Evolutionary conservation across 345 rosid genomes (phyloP).

Genomic region (Eucalyptus viminalis): DNA sequence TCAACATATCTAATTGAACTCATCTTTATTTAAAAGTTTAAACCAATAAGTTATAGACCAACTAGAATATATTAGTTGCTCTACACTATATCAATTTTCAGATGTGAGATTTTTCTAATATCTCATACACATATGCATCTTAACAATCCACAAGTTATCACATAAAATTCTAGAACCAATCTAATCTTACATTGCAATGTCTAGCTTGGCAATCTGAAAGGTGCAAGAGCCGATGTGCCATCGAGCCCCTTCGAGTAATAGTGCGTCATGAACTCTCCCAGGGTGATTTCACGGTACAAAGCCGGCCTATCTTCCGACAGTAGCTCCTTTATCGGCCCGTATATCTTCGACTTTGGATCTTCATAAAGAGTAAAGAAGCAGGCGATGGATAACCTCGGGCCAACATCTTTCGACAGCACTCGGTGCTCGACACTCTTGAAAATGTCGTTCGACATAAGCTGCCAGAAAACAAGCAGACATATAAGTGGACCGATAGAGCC

Average conservation of each 20-base stretch:
- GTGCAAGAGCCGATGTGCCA: background rate
- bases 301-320: conserved; percentile 13
- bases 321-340: conserved; percentile 11
- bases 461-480: background rate
- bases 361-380: background rate
- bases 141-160: background rate
- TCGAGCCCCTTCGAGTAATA: background rate
- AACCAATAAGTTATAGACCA: no score
- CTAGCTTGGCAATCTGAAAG: background rate
- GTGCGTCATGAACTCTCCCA: background rate
- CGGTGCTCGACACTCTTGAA: background rate
- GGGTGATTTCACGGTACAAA: background rate
- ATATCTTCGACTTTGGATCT: background rate
- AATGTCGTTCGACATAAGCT: background rate
- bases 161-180: background rate
- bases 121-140: no score
- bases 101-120: no score
- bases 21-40: no score
- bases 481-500: background rate
- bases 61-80: no score
- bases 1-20: no score
- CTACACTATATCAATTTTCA: rapidly evolving
- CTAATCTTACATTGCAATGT: background rate
- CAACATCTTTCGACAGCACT: background rate
- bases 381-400: background rate